Evolutionary conservation across 495 filamentous ascomycete genomes (phyloP).

Genomic region (Penicillium simplicissimum): DNA sequence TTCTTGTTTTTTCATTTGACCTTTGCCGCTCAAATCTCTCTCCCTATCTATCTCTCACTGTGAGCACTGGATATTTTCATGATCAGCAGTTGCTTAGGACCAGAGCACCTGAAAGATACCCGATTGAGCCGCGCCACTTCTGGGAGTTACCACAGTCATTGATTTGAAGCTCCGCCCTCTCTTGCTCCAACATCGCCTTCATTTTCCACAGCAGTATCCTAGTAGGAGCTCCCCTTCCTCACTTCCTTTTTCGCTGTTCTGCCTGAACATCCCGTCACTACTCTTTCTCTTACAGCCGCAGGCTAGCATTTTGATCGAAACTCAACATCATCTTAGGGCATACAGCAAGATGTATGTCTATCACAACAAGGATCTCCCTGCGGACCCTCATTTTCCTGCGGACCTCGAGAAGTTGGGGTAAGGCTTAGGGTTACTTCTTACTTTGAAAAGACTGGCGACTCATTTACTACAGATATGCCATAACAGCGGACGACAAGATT

Average conservation of each 20-base stretch:
- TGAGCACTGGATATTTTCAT: neutral
- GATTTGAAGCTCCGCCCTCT: neutral
- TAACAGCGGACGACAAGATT: slow-evolving; percentile 72
- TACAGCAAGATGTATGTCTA: slow-evolving; percentile 68
- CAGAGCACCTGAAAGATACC: neutral
- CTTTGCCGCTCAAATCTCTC: neutral
- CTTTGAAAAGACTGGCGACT: neutral
- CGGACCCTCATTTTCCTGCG: slow-evolving; percentile 63
- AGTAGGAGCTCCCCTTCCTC: neutral
- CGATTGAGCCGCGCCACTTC: neutral
- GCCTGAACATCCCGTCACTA: neutral
- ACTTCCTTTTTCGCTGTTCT: neutral
- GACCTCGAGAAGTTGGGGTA: slow-evolving; percentile 67
- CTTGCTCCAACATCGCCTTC: neutral
- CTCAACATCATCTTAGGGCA: neutral
- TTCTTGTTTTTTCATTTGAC: slow-evolving; percentile 5
- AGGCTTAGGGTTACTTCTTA: too few relatives aligned
- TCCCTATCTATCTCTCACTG: neutral
- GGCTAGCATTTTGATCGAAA: slow-evolving; percentile 3
- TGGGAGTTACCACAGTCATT: neutral
- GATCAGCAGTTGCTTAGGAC: neutral
- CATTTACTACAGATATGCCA: slow-evolving; percentile 57
- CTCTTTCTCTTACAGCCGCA: neutral
- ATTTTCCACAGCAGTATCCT: neutral
- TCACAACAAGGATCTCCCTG: slow-evolving; percentile 62